A percentile compares a stretch with the other conserved stretches of the same genome.
phyloP scores from a whole-genome alignment of 805 yeast genomes.

The Lipomyces yamanashiensis region DNA sequence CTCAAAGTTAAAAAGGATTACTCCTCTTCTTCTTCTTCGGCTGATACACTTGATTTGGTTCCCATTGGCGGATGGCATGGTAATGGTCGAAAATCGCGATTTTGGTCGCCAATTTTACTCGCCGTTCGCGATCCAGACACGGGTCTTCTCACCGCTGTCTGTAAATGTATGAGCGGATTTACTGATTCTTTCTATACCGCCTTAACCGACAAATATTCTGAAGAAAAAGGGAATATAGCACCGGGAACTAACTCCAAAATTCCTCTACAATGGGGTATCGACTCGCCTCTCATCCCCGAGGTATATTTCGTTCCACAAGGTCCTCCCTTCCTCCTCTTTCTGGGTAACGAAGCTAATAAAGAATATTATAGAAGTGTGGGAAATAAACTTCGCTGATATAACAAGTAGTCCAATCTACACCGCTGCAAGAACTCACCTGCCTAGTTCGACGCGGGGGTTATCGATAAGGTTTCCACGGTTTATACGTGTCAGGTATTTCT shows the following conservation, averaged over 20 bases:
- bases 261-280: constrained; percentile 18
- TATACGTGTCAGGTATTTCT: constrained; percentile 26
- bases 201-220: constrained; percentile 30
- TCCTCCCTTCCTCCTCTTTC: background rate
- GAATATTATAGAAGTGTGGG: constrained; percentile 38
- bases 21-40: constrained; percentile 11
- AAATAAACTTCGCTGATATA: constrained; percentile 38
- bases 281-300: constrained; percentile 35
- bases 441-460: constrained; percentile 32
- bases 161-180: constrained; percentile 41
- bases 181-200: constrained; percentile 37
- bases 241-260: background rate
- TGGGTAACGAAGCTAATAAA: background rate
- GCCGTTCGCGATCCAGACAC: constrained; percentile 39
- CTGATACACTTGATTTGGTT: constrained; percentile 38
- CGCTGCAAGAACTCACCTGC: constrained; percentile 30
- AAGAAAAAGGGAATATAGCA: constrained; percentile 16
- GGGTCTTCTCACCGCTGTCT: constrained; percentile 37
- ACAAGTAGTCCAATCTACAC: constrained; percentile 38
- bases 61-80: constrained; percentile 42
- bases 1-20: constrained; percentile 41
- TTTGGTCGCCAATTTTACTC: constrained; percentile 40
- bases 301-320: constrained; percentile 38
- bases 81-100: constrained; percentile 37
- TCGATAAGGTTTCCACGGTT: constrained; percentile 40